Evolutionary conservation across 331 rosid species (phyloP), one percentile per base, ranked within the genome.

Genomic region (Cydonia oblonga): DNA sequence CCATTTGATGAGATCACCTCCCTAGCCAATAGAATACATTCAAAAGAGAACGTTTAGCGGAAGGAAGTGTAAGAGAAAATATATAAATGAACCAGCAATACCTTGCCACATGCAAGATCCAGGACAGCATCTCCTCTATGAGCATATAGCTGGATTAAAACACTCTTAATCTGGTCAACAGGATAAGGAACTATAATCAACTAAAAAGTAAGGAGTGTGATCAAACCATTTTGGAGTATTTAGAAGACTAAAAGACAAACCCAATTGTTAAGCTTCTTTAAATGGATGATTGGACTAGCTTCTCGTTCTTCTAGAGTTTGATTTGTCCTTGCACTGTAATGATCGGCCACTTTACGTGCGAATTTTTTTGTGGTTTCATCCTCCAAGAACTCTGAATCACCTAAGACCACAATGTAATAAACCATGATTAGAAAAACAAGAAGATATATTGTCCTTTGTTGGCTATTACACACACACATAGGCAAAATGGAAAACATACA

Each of bases 21-120:
- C 99, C 99, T 95, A 76, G 59, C 52, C 9, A 80, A 73, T 62
- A 78, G 29, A 13, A 74, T 64, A 68, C 76, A 40, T 64, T 73
- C 24, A 74, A 52, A 70, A 35, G 35, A 38, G 14, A 75, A 26
- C 1, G 14, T 30, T 56, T 4, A 64, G 35, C 15, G 28, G 35
- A 13, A 51, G 23, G 38, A 52, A 26, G 32, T 28, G 42, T n/a
- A 57, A 40, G 33, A 44, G 12, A 28, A 20, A 64, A 65, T 29
- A 74, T 22, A 40, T 4, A 66, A 44, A 13, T 73, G 74, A 61
- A 9, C 12, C 16, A 56, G 5, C 57, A 63, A 20, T 78, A 92
- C 99, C 99, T 95, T 95, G 85, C 99, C 98, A 76, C 99, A 95
- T 60, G 97, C 99, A 26, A 95, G 93, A 79, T 95, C 99, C 74